phyloP scores from a whole-genome alignment of 208 protist genomes.

The Leishmania arabica region DNA sequence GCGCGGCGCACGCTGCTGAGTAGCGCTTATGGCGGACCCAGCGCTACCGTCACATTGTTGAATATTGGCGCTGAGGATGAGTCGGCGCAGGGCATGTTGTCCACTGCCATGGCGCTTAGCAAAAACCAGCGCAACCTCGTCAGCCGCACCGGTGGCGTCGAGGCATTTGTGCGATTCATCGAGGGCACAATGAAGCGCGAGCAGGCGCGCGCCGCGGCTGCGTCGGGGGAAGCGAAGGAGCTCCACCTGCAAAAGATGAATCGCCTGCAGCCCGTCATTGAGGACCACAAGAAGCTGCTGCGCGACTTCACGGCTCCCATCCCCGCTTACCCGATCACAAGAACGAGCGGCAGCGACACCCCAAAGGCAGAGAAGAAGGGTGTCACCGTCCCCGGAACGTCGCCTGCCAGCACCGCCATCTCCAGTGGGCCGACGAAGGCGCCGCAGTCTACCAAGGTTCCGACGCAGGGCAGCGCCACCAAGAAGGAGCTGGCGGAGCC shows the following conservation, averaged over 20 bases:
- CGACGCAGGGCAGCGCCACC: not conserved
- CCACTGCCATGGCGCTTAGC: slow-evolving; percentile 29
- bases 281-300: slow-evolving; percentile 40
- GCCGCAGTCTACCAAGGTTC: slow-evolving; percentile 4
- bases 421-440: not conserved
- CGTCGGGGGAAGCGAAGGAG: slow-evolving; percentile 19
- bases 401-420: not conserved
- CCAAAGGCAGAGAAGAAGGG: not conserved
- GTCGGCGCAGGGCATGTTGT: slow-evolving; percentile 31
- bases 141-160: slow-evolving; percentile 40
- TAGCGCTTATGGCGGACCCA: slow-evolving; percentile 40
- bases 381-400: not conserved
- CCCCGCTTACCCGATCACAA: slow-evolving; percentile 27
- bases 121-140: slow-evolving; percentile 42
- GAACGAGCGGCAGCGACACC: slow-evolving; percentile 2
- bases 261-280: slow-evolving; percentile 36
- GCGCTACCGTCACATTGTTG: slow-evolving; percentile 39
- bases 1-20: slow-evolving; percentile 28
- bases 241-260: slow-evolving; percentile 32
- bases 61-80: slow-evolving; percentile 38
- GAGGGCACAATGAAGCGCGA: slow-evolving; percentile 37
- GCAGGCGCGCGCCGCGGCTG: slow-evolving; percentile 13
- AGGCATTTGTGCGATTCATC: slow-evolving; percentile 38
- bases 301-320: slow-evolving; percentile 33
- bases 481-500: slow-evolving; percentile 4